Evolutionary conservation across 768 basidiomycete species (phyloP).

Genomic region (Amanita thiersii): DNA sequence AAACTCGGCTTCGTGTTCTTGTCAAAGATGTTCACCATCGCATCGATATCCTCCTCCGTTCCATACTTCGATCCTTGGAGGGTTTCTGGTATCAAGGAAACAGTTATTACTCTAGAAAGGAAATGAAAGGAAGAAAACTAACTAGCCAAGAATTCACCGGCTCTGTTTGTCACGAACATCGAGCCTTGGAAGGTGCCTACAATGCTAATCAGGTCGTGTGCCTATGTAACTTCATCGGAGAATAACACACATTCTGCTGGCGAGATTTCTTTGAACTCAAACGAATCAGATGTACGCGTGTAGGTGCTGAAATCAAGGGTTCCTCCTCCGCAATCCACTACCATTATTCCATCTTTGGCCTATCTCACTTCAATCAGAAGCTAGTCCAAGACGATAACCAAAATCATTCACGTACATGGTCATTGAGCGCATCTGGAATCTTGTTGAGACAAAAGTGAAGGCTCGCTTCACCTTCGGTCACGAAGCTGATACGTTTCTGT

Average conservation of each 20-base stretch:
- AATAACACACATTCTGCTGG: too few species aligned
- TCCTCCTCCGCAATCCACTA: constrained; percentile 7
- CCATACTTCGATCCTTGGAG: constrained; percentile 31
- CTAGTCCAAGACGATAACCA: not conserved
- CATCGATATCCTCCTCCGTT: constrained; percentile 32
- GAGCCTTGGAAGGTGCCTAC: constrained; percentile 43
- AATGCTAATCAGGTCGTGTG: too few species aligned
- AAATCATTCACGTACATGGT: too few species aligned
- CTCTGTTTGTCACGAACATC: constrained; percentile 38
- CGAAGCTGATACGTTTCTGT: constrained; percentile 32
- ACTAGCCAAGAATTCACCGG: constrained; percentile 31
- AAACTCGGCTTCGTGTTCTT: constrained; percentile 40
- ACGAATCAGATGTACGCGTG: too few species aligned
- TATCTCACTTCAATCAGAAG: not conserved
- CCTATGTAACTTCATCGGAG: too few species aligned
- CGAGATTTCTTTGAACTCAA: too few species aligned
- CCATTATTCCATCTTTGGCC: not conserved
- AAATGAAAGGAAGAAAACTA: constrained; percentile 3
- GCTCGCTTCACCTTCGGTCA: constrained; percentile 51
- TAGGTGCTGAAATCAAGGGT: too few species aligned
- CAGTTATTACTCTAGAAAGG: too few species aligned
- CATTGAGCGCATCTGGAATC: too few species aligned
- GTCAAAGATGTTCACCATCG: constrained; percentile 37
- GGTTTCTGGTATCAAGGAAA: constrained; percentile 28
- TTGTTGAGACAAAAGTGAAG: constrained; percentile 36